Evolutionary conservation across 768 basidiomycete genomes (phyloP).

Genomic region (Leccinum subtestaceum): DNA sequence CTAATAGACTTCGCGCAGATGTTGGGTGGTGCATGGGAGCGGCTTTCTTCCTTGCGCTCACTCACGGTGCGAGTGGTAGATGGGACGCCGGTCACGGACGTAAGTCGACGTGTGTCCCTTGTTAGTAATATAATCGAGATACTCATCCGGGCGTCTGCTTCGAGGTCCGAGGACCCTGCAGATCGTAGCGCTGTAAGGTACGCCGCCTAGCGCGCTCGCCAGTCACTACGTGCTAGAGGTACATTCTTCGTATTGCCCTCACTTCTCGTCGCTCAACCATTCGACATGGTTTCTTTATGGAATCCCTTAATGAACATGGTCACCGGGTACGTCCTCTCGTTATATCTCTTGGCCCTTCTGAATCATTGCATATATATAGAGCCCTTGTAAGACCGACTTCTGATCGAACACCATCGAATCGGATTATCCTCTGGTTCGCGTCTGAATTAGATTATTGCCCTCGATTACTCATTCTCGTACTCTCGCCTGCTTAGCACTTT

Average conservation of each 20-base stretch:
- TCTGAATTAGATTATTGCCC: no score
- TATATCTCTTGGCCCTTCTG: background rate
- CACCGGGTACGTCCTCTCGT: background rate
- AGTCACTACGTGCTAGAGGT: background rate
- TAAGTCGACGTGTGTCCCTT: no score
- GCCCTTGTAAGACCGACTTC: background rate
- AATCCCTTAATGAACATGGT: background rate
- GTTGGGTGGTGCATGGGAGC: no score
- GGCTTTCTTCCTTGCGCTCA: no score
- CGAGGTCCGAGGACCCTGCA: background rate
- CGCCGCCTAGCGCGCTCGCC: background rate
- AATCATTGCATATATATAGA: background rate
- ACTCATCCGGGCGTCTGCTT: background rate
- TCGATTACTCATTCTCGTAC: no score
- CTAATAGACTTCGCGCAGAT: no score
- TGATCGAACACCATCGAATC: background rate
- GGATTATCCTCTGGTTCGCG: no score
- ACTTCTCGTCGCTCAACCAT: background rate
- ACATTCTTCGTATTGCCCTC: background rate
- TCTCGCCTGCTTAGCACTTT: no score
- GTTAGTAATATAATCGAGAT: background rate
- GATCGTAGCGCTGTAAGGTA: no score
- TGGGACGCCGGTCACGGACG: no score
- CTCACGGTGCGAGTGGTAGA: no score
- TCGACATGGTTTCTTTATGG: background rate